Evolutionary conservation across 2,329 filamentous ascomycete species (phyloP), one percentile per base, ranked within the genome.

Genomic region (Lasiodiplodia citricola): DNA sequence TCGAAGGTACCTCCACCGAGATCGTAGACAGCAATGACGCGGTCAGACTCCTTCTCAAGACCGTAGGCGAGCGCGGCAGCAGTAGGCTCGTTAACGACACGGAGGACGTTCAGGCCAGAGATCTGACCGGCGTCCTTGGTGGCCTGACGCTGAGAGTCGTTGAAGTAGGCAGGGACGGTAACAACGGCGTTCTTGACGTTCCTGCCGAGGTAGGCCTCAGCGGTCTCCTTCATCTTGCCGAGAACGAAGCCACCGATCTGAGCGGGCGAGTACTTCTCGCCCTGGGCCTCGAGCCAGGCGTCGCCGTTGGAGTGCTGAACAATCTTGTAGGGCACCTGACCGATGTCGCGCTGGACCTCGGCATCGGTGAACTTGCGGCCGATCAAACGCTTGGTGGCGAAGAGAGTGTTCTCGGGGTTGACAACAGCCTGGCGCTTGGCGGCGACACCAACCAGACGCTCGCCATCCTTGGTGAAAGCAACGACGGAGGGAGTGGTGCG

Each of bases 141-240:
- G 75, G 94, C 94, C 85, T 97, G 95, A 85, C 94, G 92, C 86
- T 98, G 94, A 70, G 93, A 94, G 84, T 98, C 94, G 84, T 98
- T 98, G 89, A 98, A 98, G 88, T 98, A 98, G 77, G 94, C 94
- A 72, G 94, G 94, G 47, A 97, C 94, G 71, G 95, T 98, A 75
- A 98, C 95, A 71, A 98, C 95, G 76, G 94, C 95, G 80, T 98
- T 97, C 89, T 97, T 96, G 78, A 97, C 85, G 70, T 89, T 89
- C 87, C 94, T 97, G 84, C 92, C 90, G 73, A 97, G 89, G 85
- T 96, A 97, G 71, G 92, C 87, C 87, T 97, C 94, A 73, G 95
- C 95, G 65, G 95, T 98, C 88, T 97, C 95, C 90, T 97, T 97
- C 95, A 97, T 97, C 90, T 98, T 97, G 83, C 94, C 91, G 77